Evolutionary conservation across 352 stramenopile species (phyloP), one percentile per base, ranked within the genome.

Genomic region (Globisporangium ultimum): DNA sequence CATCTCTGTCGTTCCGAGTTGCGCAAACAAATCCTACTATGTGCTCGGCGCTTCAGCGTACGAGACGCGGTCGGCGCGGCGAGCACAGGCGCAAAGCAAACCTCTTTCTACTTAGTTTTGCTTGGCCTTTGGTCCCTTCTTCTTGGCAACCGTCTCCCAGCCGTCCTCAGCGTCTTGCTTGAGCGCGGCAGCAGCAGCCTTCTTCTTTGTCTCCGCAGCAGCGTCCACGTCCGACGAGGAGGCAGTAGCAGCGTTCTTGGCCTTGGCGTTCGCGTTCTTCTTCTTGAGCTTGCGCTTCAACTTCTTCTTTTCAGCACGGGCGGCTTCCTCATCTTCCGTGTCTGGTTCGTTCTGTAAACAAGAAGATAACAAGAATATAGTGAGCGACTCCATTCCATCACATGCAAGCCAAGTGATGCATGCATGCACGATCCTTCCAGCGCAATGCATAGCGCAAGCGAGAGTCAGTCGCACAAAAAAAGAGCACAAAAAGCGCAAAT

Each of bases 241-340:
- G 17, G 48, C 24, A 15, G 24, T 18, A 15, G 41, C 32, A 15
- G 49, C 20, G n/a, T 52, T 66, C 57, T 70, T 71, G 42, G 66
- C 56, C 71, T 91, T 90, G 47, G 70, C 74, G 67, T 87, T 92
- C 64, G 57, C 57, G 57, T 86, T 84, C 66, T 85, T 88, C 75
- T 89, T 90, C 74, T 91, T 91, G 53, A 80, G 76, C 72, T 91
- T 91, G 55, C 82, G 74, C 78, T 89, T 89, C 9, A 83, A 70
- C 66, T 86, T 85, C 62, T 86, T 86, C 69, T 89, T 91, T 60
- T 93, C 84, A 2, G 78, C 72, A 50, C 84, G 84, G 45, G 82
- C 79, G 5, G 70, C 81, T 45, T 91, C 84, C 55, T 93, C 84
- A 52, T 93, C 84, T 55, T 93, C 84, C 47, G 81, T 88, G 66